Conservation (phyloP, 805 yeast species). For the Ogataea salicorniae region DNA sequence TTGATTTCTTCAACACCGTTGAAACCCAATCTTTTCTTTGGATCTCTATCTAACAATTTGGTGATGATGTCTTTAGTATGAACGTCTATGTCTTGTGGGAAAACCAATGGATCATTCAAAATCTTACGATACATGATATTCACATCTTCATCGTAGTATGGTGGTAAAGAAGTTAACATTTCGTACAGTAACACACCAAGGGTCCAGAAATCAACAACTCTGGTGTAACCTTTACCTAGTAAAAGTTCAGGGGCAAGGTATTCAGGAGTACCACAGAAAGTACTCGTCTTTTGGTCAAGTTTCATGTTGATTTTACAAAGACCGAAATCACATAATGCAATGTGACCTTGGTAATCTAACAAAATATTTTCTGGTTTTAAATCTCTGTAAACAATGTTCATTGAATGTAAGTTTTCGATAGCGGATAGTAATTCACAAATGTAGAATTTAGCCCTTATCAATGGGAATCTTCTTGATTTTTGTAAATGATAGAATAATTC, state of each 20-base stretch:
- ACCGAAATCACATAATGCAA: constrained; percentile 96
- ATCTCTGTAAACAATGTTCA: constrained; percentile 92
- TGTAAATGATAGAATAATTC: constrained; percentile 93
- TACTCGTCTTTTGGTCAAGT: constrained; percentile 75
- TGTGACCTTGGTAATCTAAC: constrained; percentile 94
- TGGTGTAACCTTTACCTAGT: constrained; percentile 88
- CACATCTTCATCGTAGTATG: constrained; percentile 92
- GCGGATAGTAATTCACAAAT: constrained; percentile 93
- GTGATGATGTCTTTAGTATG: constrained; percentile 79
- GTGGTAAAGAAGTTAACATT: constrained; percentile 96
- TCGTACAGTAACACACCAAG: constrained; percentile 89
- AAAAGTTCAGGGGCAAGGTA: constrained; percentile 93
- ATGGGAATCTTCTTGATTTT: constrained; percentile 80
- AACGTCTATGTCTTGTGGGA: constrained; percentile 82
- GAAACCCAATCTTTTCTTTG: constrained; percentile 67
- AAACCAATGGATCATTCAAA: constrained; percentile 78
- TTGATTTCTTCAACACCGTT: constrained; percentile 83
- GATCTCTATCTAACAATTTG: constrained; percentile 79
- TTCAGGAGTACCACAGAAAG: constrained; percentile 98
- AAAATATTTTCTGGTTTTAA: constrained; percentile 94
- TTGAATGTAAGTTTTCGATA: constrained; percentile 82
- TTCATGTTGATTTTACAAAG: constrained; percentile 94
- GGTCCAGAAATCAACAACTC: constrained; percentile 99
- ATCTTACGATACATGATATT: constrained; percentile 93
- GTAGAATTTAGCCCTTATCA: constrained; percentile 87